phyloP scores from a whole-genome alignment of 2,329 filamentous ascomycete genomes.

The Penicillium occitanis region DNA sequence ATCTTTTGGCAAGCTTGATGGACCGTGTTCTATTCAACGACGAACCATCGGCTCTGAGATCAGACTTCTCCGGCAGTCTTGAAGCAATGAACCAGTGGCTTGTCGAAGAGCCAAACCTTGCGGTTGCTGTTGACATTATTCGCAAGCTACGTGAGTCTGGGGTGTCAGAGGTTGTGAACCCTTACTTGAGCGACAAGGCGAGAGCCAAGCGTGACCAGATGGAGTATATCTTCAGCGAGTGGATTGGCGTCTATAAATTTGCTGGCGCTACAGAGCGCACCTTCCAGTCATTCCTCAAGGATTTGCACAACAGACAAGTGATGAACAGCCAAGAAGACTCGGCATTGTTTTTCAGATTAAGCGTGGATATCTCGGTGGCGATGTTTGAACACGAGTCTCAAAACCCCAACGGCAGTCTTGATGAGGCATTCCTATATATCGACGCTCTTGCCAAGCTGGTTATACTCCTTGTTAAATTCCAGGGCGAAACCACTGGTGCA shows the following conservation, averaged over 20 bases:
- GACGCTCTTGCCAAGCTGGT: slow-evolving; percentile 84
- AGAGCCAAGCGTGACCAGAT: slow-evolving; percentile 73
- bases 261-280: slow-evolving; percentile 72
- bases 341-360: slow-evolving; percentile 73
- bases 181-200: slow-evolving; percentile 57
- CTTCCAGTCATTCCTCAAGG: slow-evolving; percentile 73
- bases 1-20: slow-evolving; percentile 77
- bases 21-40: slow-evolving; percentile 77
- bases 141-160: slow-evolving; percentile 59
- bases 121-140: slow-evolving; percentile 69
- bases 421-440: slow-evolving; percentile 62
- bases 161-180: slow-evolving; percentile 56
- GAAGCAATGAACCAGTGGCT: slow-evolving; percentile 82
- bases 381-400: slow-evolving; percentile 72
- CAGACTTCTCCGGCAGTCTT: slow-evolving; percentile 81
- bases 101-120: slow-evolving; percentile 65
- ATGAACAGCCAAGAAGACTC: slow-evolving; percentile 75
- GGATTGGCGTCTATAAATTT: slow-evolving; percentile 79
- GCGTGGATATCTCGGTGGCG: slow-evolving; percentile 75
- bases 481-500: slow-evolving; percentile 60
- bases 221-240: slow-evolving; percentile 95
- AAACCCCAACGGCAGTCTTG: slow-evolving; percentile 59
- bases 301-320: slow-evolving; percentile 72
- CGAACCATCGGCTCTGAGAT: slow-evolving; percentile 72
- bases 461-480: slow-evolving; percentile 70